Evolutionary conservation across 768 basidiomycete genomes (phyloP).

Genomic region (Symmetrospora coprosmae): DNA sequence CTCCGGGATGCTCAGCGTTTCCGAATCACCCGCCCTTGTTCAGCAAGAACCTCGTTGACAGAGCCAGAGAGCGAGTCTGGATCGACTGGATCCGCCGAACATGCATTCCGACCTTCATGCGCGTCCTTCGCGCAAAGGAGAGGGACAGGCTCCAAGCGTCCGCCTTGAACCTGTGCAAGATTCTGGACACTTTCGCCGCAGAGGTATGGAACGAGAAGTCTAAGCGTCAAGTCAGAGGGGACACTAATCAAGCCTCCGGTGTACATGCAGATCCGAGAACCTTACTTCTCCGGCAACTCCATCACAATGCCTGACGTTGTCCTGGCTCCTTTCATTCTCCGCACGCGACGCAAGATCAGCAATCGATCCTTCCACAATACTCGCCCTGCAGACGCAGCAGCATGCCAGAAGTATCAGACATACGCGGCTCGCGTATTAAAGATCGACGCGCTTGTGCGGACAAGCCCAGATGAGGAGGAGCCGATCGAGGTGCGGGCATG

Average conservation of each 20-base stretch:
- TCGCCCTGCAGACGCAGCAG: conserved; percentile 6
- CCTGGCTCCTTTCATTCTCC: conserved; percentile 13
- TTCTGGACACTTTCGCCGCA: conserved; percentile 12
- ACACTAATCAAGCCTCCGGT: no score
- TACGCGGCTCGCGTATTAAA: conserved; percentile 5
- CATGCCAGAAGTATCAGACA: not conserved
- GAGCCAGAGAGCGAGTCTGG: conserved; percentile 15
- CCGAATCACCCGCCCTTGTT: conserved; percentile 3
- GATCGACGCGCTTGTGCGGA: not conserved
- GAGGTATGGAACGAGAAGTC: no score
- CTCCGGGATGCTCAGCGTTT: no score
- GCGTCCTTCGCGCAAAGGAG: conserved; percentile 5
- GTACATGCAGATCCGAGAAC: conserved; percentile 1
- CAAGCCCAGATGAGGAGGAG: conserved; percentile 13
- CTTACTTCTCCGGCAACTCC: conserved; percentile 12
- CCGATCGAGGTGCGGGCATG: not conserved
- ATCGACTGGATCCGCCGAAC: conserved; percentile 15
- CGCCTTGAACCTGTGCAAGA: not conserved
- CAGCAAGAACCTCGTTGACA: conserved; percentile 7
- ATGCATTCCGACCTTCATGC: conserved; percentile 19
- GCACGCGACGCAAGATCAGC: not conserved
- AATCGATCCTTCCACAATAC: conserved; percentile 10
- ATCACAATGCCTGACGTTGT: conserved; percentile 10
- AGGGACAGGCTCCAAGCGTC: conserved; percentile 14
- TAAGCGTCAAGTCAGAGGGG: no score